Conservation (phyloP, 305 asterid species). For the Fraxinus greggii region DNA sequence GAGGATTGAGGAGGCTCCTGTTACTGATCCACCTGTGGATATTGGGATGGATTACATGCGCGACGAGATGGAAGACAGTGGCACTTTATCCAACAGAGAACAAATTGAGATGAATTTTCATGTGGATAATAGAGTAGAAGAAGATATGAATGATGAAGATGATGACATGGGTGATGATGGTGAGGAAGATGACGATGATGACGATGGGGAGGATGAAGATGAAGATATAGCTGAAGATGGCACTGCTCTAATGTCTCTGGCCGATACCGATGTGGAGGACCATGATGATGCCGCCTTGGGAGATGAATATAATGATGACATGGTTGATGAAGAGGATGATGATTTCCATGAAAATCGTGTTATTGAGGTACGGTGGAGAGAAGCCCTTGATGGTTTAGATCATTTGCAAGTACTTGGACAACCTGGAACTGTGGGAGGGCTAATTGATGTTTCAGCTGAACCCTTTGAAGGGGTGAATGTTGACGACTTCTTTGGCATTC, state of each 20-base stretch:
- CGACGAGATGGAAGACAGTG: slow-evolving; percentile 84
- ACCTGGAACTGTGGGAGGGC: slow-evolving; percentile 84
- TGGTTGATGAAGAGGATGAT: slow-evolving; percentile 99
- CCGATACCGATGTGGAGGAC: slow-evolving; percentile 97
- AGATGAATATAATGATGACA: slow-evolving; percentile 90
- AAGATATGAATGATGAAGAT: slow-evolving; percentile 92
- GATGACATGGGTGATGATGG: slow-evolving; percentile 96
- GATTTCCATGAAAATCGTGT: slow-evolving; percentile 97
- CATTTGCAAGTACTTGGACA: slow-evolving; percentile 96
- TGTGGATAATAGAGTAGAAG: slow-evolving; percentile 79
- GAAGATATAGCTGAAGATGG: slow-evolving; percentile 94
- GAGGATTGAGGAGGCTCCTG: slow-evolving; percentile 67
- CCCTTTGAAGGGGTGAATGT: slow-evolving; percentile 96
- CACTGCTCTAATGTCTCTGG: slow-evolving; percentile 92
- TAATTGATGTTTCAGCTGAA: slow-evolving; percentile 89
- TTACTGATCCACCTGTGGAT: slow-evolving; percentile 59
- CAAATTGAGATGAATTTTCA: slow-evolving; percentile 80
- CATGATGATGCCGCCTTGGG: slow-evolving; percentile 93
- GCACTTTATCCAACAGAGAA: slow-evolving; percentile 57
- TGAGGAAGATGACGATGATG: slow-evolving; percentile 83
- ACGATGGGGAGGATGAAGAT: slow-evolving; percentile 87
- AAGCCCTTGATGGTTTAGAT: slow-evolving; percentile 94
- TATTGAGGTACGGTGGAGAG: slow-evolving; percentile 99
- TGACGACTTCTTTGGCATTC: slow-evolving; percentile 92
- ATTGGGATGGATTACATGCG: slow-evolving; percentile 82